These are phyloP conservation scores for Crithidia sp. DNA, from an alignment of 208 protist genomes.

Conservation along the genomic window DNA sequence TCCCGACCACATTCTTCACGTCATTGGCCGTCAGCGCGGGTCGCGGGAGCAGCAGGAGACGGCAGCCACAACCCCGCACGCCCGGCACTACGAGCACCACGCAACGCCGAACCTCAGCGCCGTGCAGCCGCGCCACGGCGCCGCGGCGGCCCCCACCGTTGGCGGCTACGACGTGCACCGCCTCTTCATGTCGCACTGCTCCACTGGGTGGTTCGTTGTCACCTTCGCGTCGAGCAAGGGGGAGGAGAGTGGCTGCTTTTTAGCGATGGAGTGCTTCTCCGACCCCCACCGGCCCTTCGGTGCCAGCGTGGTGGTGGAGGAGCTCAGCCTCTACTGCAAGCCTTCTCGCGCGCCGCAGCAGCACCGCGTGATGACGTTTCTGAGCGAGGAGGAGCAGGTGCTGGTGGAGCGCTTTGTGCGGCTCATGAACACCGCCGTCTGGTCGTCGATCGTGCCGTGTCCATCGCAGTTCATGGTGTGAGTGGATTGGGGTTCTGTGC, in stretches of 20 bases:
- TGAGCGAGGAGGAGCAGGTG: slow-evolving; percentile 27
- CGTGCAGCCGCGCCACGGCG: not conserved
- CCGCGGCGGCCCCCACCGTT: slow-evolving; percentile 8
- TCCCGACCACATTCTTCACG: slow-evolving; percentile 41
- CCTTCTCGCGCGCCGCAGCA: slow-evolving; percentile 18
- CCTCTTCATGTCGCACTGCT: slow-evolving; percentile 25
- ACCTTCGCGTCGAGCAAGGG: slow-evolving; percentile 33
- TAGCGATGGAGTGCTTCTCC: slow-evolving; percentile 44
- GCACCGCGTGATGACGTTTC: slow-evolving; percentile 31
- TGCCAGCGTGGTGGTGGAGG: slow-evolving; percentile 33
- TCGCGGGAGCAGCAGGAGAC: slow-evolving; percentile 5
- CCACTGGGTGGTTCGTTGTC: slow-evolving; percentile 29
- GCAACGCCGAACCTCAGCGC: not conserved
- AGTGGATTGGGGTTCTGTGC: not conserved
- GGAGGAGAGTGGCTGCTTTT: slow-evolving; percentile 30
- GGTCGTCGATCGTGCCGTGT: slow-evolving; percentile 30
- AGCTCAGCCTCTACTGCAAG: slow-evolving; percentile 40
- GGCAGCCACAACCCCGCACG: slow-evolving; percentile 19
- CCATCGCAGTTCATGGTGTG: slow-evolving; percentile 20
- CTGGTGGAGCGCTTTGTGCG: slow-evolving; percentile 37
- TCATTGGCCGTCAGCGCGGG: slow-evolving; percentile 24
- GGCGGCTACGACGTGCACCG: slow-evolving; percentile 34
- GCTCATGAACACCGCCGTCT: slow-evolving; percentile 37
- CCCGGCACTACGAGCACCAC: slow-evolving; percentile 18
- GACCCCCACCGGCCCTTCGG: slow-evolving; percentile 23